Evolutionary conservation across 208 protist genomes (phyloP), one percentile per base, ranked within the genome.

Genomic region (Kentomonas sorsogonicus): DNA sequence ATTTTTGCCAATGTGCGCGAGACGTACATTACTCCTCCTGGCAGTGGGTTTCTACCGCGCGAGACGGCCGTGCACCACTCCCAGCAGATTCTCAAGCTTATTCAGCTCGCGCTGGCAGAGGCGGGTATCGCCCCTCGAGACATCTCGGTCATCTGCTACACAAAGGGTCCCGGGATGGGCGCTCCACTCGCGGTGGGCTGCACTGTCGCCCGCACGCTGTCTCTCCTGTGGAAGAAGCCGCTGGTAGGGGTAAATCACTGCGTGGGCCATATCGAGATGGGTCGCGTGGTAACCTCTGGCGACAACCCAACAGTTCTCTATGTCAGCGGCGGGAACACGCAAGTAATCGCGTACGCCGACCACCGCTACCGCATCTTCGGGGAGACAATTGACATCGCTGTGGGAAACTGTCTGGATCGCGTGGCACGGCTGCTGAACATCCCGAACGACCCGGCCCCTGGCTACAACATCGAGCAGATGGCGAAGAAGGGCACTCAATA

Each of bases 241-340:
- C 65, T 99, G 10, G 79, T 99, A 15, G 93, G 92, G 1, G 99
- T 99, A 4, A 99, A 99, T 71, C 99, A 99, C 72, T 99, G 99
- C 68, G 85, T 99, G 15, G 98, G 93, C 0, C 98, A 99, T 77
- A 99, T 99, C 64, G 99, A 99, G 76, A 99, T 99, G 98, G 99
- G 99, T 13, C 75, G 98, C 33, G 66, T 98, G 5, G 93, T 98
- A 10, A 99, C 97, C 5, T 63, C 77, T n/a, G 83, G 96, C 3
- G 60, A 79, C 18, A 94, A 99, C 67, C 98, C 98, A 9, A 86
- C 99, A 0, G 95, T 99, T 33, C 79, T 99, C 2, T 99, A 99
- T 79, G 99, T 99, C 7, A 98, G 87, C 62, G 99, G 99, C 23
- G 98, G 98, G 30, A 99, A 99, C 69, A 99, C 98, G 15, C 99